Evolutionary conservation across 441 rosid species (phyloP).

Genomic region (Gossypium aridum): DNA sequence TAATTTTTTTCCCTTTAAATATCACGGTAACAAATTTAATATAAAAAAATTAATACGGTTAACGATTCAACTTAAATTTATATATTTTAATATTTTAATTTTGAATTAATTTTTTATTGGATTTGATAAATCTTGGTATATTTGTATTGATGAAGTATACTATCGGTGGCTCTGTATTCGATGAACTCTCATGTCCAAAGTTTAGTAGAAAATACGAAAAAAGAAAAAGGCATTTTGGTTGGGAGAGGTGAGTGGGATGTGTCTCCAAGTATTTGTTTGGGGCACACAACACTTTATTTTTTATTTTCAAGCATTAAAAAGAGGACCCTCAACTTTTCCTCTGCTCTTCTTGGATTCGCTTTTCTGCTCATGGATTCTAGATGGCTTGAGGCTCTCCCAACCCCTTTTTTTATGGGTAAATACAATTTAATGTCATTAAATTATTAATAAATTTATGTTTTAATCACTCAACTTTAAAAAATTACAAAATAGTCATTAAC

Average conservation of each 20-base stretch:
- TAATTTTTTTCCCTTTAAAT: no score
- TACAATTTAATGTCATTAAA: background rate
- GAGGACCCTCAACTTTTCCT: background rate
- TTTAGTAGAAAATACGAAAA: background rate
- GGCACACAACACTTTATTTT: background rate
- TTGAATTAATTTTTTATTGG: conserved; percentile 4
- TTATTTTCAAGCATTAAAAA: background rate
- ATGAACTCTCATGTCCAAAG: conserved; percentile 17
- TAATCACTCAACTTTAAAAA: no score
- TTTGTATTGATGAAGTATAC: background rate
- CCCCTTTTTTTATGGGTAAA: background rate
- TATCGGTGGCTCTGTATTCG: conserved; percentile 21
- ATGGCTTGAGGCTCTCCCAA: background rate
- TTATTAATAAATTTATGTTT: background rate
- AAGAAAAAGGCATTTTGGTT: conserved; percentile 27
- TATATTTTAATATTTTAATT: no score
- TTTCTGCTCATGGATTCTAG: conserved; percentile 8
- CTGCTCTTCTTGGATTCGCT: conserved; percentile 23
- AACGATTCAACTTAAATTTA: no score
- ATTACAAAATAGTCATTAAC: no score
- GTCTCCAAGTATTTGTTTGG: conserved; percentile 22
- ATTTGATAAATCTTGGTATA: conserved; percentile 10
- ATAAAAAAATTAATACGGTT: no score
- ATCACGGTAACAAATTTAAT: no score
- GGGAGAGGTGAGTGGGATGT: conserved; percentile 14